Conservation (phyloP, 305 asterid genomes). For the Fraxinus dipetala region DNA sequence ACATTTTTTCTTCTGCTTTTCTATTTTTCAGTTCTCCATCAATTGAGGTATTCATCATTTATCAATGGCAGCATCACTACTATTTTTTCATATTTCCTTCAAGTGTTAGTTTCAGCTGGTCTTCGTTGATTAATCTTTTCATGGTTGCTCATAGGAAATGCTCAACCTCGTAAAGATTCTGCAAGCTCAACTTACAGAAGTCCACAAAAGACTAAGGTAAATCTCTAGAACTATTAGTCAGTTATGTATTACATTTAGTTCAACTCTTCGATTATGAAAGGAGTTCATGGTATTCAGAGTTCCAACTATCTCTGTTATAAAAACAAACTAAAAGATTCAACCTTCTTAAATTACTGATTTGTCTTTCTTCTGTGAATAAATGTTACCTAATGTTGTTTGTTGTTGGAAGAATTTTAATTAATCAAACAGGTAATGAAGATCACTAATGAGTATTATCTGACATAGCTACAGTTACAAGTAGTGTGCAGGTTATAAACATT, state of each 20-base stretch:
- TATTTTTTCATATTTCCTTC: neutral
- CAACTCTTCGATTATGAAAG: neutral
- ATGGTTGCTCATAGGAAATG: constrained; percentile 52
- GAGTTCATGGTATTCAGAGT: neutral
- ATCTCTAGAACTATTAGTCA: constrained; percentile 14
- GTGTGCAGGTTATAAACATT: neutral
- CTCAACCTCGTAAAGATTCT: constrained; percentile 46
- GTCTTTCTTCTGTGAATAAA: neutral
- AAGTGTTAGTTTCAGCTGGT: neutral
- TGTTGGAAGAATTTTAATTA: neutral
- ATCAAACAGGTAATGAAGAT: neutral
- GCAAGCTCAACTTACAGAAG: constrained; percentile 52
- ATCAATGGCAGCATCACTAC: neutral
- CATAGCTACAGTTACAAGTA: neutral
- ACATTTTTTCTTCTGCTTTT: constrained; percentile 11
- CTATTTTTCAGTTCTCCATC: constrained; percentile 61
- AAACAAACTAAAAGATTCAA: neutral
- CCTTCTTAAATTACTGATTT: neutral
- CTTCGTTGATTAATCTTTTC: constrained; percentile 7
- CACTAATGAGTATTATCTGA: neutral
- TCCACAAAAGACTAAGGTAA: constrained; percentile 52
- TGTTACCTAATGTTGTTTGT: neutral
- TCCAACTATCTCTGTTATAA: neutral
- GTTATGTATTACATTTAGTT: neutral
- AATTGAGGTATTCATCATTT: constrained; percentile 51